phyloP scores from a whole-genome alignment of 164 flowering plant species.

The Liriodendron chinense region DNA sequence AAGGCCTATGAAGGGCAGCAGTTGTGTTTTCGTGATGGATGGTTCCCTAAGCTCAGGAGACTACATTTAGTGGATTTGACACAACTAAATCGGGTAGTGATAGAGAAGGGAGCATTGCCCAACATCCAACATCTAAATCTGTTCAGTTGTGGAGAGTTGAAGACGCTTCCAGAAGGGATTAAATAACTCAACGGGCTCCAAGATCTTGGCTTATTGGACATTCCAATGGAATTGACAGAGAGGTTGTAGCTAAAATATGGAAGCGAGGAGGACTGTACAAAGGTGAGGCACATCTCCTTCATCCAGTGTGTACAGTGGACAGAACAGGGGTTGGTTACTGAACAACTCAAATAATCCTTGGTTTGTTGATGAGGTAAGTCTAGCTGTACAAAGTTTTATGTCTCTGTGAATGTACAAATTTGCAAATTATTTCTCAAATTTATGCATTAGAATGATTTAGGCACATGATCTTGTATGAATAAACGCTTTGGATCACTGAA shows the following conservation, averaged over 20 bases:
- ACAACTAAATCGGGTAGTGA: conserved; percentile 13
- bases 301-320: neutral
- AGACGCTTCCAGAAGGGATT: conserved; percentile 31
- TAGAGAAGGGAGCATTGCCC: conserved; percentile 36
- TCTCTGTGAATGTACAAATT: too few species aligned
- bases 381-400: too few species aligned
- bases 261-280: neutral
- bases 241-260: neutral
- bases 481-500: too few species aligned
- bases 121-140: conserved; percentile 21
- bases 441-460: too few species aligned
- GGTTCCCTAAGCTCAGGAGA: conserved; percentile 29
- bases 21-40: conserved; percentile 21
- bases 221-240: conserved; percentile 25
- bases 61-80: conserved; percentile 17
- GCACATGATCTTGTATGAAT: too few species aligned
- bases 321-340: neutral
- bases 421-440: too few species aligned
- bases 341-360: neutral
- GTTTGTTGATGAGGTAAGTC: too few species aligned
- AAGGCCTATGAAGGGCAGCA: conserved; percentile 25
- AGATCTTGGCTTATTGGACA: conserved; percentile 23
- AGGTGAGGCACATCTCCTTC: conserved; percentile 13
- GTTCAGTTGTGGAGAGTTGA: conserved; percentile 19
- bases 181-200: conserved; percentile 30